Evolutionary conservation across 495 filamentous ascomycete species (phyloP).

Genomic region (Cercophora newfieldiana): DNA sequence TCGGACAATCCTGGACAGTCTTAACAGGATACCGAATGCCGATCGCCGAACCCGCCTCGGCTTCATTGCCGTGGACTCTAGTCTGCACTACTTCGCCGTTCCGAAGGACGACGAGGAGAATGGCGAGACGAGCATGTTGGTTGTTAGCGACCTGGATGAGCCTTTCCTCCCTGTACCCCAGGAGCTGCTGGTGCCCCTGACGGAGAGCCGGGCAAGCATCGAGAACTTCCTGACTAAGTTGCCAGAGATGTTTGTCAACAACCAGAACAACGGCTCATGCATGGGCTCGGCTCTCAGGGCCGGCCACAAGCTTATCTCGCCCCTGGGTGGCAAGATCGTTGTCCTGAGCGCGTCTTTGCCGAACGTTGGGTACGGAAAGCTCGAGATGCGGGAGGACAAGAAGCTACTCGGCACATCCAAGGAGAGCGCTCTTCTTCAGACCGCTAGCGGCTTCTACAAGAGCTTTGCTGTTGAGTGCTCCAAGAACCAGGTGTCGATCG

Average conservation of each 20-base stretch:
- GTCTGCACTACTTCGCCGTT: slow-evolving; percentile 92
- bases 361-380: slow-evolving; percentile 85
- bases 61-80: slow-evolving; percentile 94
- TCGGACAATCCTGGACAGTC: slow-evolving; percentile 89
- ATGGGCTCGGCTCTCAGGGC: slow-evolving; percentile 93
- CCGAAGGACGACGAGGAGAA: slow-evolving; percentile 83
- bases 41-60: slow-evolving; percentile 89
- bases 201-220: slow-evolving; percentile 85
- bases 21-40: slow-evolving; percentile 96
- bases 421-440: slow-evolving; percentile 83
- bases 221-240: slow-evolving; percentile 89
- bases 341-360: slow-evolving; percentile 87
- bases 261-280: slow-evolving; percentile 78
- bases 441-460: slow-evolving; percentile 95
- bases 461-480: slow-evolving; percentile 98
- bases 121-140: slow-evolving; percentile 83
- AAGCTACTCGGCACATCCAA: slow-evolving; percentile 93
- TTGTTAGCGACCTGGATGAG: slow-evolving; percentile 94
- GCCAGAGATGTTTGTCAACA: slow-evolving; percentile 95
- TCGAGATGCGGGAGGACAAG: slow-evolving; percentile 95
- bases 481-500: slow-evolving; percentile 96
- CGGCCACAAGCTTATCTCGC: slow-evolving; percentile 91
- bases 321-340: slow-evolving; percentile 89
- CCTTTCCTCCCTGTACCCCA: slow-evolving; percentile 93
- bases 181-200: slow-evolving; percentile 88